Conservation (phyloP, 2,329 filamentous ascomycete species). For the Diaporthe caulivora region DNA sequence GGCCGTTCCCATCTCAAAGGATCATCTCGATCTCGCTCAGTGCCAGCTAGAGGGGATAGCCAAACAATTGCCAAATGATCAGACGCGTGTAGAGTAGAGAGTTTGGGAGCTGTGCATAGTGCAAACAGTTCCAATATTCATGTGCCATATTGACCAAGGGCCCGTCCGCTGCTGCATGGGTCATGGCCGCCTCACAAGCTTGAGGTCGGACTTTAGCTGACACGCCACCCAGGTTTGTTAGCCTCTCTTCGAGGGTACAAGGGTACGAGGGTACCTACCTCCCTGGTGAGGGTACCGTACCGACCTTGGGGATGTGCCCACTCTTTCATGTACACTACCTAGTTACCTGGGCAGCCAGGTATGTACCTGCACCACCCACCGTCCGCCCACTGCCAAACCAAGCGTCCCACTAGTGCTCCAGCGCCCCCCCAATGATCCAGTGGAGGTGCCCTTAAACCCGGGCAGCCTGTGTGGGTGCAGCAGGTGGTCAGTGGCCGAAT, state of each 20-base stretch:
- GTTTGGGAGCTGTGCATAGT: neutral
- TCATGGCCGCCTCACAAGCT: slow-evolving; percentile 18
- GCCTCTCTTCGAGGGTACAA: neutral
- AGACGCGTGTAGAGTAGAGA: neutral
- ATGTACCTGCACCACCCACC: neutral
- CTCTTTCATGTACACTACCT: neutral
- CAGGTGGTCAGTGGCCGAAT: slow-evolving; percentile 12
- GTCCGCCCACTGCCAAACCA: slow-evolving; percentile 19
- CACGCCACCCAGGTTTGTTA: slow-evolving; percentile 20
- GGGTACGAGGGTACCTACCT: too few relatives aligned
- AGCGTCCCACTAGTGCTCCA: slow-evolving; percentile 10
- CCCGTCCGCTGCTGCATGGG: slow-evolving; percentile 5
- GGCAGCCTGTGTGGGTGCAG: neutral
- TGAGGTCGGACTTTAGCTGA: slow-evolving; percentile 28
- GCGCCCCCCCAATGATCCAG: neutral
- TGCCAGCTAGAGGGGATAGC: neutral
- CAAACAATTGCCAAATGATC: neutral
- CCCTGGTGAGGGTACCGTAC: neutral
- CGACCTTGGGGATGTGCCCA: slow-evolving; percentile 19
- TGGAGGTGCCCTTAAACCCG: slow-evolving; percentile 9
- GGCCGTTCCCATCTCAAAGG: neutral
- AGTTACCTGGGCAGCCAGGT: too few relatives aligned
- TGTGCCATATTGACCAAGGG: neutral
- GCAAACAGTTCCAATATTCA: slow-evolving; percentile 13
- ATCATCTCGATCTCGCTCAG: neutral